Evolutionary conservation across 148 eudicot species (phyloP).

Genomic region (Heliamphora exappendiculata): DNA sequence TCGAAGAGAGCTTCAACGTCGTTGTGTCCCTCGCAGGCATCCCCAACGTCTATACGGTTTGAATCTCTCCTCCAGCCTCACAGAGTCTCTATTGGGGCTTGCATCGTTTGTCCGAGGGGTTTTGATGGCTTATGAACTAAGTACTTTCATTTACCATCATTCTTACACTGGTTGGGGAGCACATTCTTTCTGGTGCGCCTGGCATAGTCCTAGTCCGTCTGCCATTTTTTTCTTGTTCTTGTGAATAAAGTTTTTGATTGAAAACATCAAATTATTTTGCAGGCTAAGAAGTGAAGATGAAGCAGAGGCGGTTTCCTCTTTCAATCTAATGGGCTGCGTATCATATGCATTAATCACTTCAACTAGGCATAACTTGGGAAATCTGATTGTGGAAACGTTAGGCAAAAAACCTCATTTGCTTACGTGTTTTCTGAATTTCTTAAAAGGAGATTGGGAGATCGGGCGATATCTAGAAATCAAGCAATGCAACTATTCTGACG

Average conservation of each 20-base stretch:
- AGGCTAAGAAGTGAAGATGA: slow-evolving; percentile 17
- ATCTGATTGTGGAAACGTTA: background rate
- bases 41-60: slow-evolving; percentile 6
- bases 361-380: background rate
- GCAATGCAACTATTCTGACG: background rate
- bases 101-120: slow-evolving; percentile 12
- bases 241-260: background rate
- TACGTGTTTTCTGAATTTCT: background rate
- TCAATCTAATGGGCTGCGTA: background rate
- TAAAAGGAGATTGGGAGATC: background rate
- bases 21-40: slow-evolving; percentile 13
- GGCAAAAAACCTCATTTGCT: slow-evolving; percentile 10
- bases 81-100: background rate
- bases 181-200: background rate
- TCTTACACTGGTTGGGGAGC: background rate
- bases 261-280: background rate
- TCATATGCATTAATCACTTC: background rate
- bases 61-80: slow-evolving; percentile 14
- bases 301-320: background rate
- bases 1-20: slow-evolving; percentile 25
- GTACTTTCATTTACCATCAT: background rate
- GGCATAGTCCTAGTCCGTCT: background rate
- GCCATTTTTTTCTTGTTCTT: background rate
- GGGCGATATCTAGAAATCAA: background rate
- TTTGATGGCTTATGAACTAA: too few relatives aligned